Evolutionary conservation across 192 early-diverging fungal genomes (phyloP).

Genomic region (Dissophora globulifera): DNA sequence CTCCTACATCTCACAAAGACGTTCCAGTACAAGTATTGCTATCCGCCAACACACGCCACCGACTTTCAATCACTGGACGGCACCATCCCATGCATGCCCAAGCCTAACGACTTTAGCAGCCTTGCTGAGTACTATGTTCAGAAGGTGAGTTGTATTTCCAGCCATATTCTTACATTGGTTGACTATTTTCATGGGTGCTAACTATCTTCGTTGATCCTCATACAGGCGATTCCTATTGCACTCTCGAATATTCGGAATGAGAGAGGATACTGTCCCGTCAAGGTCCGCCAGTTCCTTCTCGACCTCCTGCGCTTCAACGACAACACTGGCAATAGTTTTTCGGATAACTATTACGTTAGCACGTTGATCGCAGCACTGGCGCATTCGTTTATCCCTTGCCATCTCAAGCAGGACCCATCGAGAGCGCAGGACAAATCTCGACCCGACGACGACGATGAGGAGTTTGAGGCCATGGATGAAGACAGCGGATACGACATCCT

Average conservation of each 20-base stretch:
- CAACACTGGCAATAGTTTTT: conserved; percentile 88
- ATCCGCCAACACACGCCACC: conserved; percentile 50
- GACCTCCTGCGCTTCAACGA: conserved; percentile 91
- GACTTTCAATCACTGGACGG: conserved; percentile 51
- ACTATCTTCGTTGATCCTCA: no score
- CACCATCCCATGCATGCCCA: conserved; percentile 70
- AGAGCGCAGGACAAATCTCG: conserved; percentile 22
- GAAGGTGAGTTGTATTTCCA: conserved; percentile 69
- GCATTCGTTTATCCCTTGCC: conserved; percentile 67
- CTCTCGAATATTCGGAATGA: conserved; percentile 76
- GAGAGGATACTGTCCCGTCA: conserved; percentile 68
- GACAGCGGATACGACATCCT: conserved; percentile 62
- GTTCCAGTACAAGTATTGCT: conserved; percentile 79
- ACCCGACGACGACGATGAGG: conserved; percentile 44
- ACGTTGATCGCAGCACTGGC: conserved; percentile 78
- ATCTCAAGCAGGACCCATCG: neutral
- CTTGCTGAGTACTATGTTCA: conserved; percentile 93
- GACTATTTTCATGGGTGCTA: no score
- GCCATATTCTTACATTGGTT: no score
- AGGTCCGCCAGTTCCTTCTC: conserved; percentile 74
- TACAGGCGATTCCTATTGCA: conserved; percentile 76
- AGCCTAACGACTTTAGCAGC: conserved; percentile 89
- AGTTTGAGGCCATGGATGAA: conserved; percentile 50
- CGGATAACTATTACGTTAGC: conserved; percentile 83
- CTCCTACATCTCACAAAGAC: conserved; percentile 78